A percentile compares a stretch with the other conserved stretches of the same genome.
These are phyloP conservation scores for Schizophyllum commune DNA, from an alignment of 1,284 basidiomycete species.

Conservation along the genomic window DNA sequence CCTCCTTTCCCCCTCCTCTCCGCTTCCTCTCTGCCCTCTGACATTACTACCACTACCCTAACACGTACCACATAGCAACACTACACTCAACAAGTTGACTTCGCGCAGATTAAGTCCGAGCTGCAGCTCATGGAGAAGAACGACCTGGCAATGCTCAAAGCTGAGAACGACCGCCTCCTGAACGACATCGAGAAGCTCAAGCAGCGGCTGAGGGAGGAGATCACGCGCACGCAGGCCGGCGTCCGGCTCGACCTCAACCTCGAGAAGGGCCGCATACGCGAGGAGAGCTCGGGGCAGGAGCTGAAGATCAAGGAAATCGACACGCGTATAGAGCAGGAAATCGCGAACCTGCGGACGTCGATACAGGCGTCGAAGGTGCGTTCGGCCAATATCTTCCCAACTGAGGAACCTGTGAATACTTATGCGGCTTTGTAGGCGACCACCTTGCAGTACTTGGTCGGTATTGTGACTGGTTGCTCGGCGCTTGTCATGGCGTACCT, in stretches of 20 bases:
- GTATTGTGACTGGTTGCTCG: constrained; percentile 83
- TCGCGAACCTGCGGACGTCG: constrained; percentile 81
- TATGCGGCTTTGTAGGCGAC: constrained; percentile 46
- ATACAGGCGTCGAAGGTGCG: constrained; percentile 87
- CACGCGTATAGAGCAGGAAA: constrained; percentile 95
- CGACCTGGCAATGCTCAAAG: constrained; percentile 92
- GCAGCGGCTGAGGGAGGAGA: constrained; percentile 87
- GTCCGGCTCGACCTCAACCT: constrained; percentile 94
- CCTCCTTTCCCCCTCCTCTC: neutral
- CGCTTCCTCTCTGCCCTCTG: neutral
- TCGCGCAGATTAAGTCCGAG: constrained; percentile 94
- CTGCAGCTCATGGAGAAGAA: constrained; percentile 97
- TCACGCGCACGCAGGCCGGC: constrained; percentile 88
- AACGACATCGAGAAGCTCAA: constrained; percentile 95
- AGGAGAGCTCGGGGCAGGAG: constrained; percentile 90
- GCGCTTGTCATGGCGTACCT: constrained; percentile 82
- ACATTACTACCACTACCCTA: neutral
- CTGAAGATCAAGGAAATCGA: constrained; percentile 98
- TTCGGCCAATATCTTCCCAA: neutral
- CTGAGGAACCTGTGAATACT: neutral
- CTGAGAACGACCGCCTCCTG: constrained; percentile 89
- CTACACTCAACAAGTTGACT: constrained; percentile 96
- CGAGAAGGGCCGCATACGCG: constrained; percentile 93
- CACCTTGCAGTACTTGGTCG: constrained; percentile 76
- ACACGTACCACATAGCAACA: constrained; percentile 51